Evolutionary conservation across 176 grass and related monocot genomes (phyloP), one percentile per base, ranked within the genome.

Genomic region (Musa acuminata): DNA sequence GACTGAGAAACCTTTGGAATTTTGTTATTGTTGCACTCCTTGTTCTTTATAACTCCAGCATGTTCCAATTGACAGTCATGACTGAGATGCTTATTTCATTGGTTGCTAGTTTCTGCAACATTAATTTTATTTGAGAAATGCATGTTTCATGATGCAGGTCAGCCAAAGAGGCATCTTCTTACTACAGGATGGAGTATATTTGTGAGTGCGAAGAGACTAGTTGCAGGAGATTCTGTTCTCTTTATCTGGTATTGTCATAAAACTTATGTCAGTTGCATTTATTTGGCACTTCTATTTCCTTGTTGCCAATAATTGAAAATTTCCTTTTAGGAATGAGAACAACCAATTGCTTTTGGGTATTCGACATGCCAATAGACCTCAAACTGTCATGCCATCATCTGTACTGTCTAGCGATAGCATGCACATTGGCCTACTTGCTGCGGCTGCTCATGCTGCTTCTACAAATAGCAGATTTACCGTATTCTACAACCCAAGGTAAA

Each of bases 381-480:
- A 94, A 82, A 99, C 95, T 52, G 82, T 99, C 8, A 99, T 99
- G 95, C 95, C 95, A 81, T 99, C 95, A 77, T 99, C 95, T 43
- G 95, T 99, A 59, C 82, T 99, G 58, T 99, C 95, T 16, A 99
- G 95, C 52, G 95, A 94, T 69, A 99, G 95, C 82, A 99, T 99
- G 95, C 95, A 99, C 70, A 98, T 99, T 35, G 95, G 95, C 77
- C 86, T 99, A 77, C 95, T 99, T 84, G 95, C 95, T 55, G 95
- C 95, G 69, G 95, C 95, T 78, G 86, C 90, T 82, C 95, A 99
- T 89, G 95, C 95, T 50, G 95, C 95, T 21, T 77, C 90, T 55
- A 99, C 95, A 80, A 99, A 99, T 82, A 94, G 90, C 81, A 84
- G 95, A 73, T 99, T 99, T 79, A 99, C 95, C 65, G 91, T 99